These are phyloP conservation scores for Backusella circina DNA, from an alignment of 192 early-diverging fungal species.

Conservation along the genomic window DNA sequence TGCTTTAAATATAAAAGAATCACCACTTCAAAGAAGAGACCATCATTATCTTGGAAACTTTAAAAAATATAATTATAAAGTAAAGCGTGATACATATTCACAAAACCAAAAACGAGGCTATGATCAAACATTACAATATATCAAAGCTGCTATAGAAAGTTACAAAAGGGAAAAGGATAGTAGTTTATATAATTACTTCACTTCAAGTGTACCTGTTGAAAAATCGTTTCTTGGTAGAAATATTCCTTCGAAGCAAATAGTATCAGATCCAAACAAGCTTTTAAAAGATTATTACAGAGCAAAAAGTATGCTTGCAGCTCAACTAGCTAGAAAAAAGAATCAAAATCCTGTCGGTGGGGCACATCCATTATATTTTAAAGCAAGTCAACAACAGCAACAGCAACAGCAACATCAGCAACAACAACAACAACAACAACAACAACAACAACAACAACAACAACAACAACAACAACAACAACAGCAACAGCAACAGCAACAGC, in stretches of 20 bases:
- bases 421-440: not conserved
- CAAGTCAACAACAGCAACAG: not conserved
- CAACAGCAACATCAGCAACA: not conserved
- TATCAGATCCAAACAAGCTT: not conserved
- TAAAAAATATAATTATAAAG: not conserved
- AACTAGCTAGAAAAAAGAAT: not conserved
- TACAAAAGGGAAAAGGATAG: not conserved
- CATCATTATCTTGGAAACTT: not conserved
- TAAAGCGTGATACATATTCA: not conserved
- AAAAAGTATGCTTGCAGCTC: not conserved
- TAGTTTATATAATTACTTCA: not conserved
- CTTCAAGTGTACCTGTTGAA: not conserved
- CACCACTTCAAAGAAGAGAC: not conserved
- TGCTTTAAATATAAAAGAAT: not conserved
- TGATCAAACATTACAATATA: not conserved
- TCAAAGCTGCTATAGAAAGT: not conserved
- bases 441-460: not conserved
- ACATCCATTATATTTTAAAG: not conserved
- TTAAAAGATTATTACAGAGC: not conserved
- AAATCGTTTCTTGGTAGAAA: not conserved
- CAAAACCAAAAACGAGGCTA: not conserved
- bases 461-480: not conserved
- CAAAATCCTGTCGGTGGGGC: not conserved
- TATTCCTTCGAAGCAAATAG: not conserved
- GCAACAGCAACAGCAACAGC: not conserved